These are phyloP conservation scores for Leishmania mexicana DNA, from an alignment of 208 protist genomes.

Conservation along the genomic window DNA sequence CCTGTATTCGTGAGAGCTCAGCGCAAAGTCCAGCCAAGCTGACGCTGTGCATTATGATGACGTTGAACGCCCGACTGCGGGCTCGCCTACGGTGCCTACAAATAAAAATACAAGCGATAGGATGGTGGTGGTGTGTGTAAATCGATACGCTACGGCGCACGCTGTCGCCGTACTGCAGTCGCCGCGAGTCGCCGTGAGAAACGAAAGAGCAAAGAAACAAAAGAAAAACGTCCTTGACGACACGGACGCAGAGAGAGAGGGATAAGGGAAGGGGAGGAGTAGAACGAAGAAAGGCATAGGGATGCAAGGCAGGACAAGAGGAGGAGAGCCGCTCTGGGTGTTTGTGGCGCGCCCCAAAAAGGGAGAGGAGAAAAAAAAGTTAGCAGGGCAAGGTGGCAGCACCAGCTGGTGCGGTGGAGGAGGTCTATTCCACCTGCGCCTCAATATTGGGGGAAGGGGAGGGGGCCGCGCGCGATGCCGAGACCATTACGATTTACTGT, in stretches of 20 bases:
- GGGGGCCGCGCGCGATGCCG: not conserved
- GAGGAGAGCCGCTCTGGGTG: not conserved
- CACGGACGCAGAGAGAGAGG: not conserved
- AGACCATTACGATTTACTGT: not conserved
- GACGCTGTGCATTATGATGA: not conserved
- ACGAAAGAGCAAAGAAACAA: not conserved
- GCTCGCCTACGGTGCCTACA: not conserved
- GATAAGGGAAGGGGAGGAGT: no score
- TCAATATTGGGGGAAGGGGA: not conserved
- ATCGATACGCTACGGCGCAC: not conserved
- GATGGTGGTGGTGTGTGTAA: not conserved
- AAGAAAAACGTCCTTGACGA: not conserved
- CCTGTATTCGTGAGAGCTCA: slow-evolving; percentile 75
- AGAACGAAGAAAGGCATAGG: not conserved
- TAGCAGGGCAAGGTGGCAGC: not conserved
- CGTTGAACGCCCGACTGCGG: not conserved
- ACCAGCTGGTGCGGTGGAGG: not conserved
- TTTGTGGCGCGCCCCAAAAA: not conserved
- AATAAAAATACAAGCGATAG: not conserved
- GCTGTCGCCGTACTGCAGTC: not conserved
- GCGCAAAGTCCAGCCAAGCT: slow-evolving; percentile 53
- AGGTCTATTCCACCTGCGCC: not conserved
- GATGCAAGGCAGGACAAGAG: not conserved
- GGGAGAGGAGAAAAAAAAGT: not conserved
- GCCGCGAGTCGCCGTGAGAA: not conserved